phyloP scores from a whole-genome alignment of 306 rosid genomes.

The Acacia crassicarpa region DNA sequence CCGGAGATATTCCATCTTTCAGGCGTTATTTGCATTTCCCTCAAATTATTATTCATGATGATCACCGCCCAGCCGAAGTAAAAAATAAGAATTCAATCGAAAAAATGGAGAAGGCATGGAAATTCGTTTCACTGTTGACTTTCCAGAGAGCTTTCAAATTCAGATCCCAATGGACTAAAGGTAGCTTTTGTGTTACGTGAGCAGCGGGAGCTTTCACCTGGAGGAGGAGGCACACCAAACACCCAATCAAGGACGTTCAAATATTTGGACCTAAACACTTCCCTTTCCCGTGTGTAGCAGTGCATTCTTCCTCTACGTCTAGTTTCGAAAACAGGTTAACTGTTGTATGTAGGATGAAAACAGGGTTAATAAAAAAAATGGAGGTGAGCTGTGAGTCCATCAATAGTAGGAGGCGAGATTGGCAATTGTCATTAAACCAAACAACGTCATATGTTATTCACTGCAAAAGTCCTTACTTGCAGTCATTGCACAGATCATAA shows the following conservation, averaged over 20 bases:
- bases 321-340: too few species aligned
- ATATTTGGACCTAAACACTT: slow-evolving; percentile 60
- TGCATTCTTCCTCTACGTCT: slow-evolving; percentile 36
- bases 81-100: neutral
- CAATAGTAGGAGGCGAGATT: too few species aligned
- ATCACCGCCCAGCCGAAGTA: neutral
- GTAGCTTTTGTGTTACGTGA: slow-evolving; percentile 18
- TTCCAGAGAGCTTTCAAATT: neutral
- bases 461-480: too few species aligned
- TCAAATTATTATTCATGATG: neutral
- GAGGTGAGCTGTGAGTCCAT: too few species aligned
- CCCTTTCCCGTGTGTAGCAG: slow-evolving; percentile 58
- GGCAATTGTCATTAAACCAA: too few species aligned
- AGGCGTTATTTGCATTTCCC: neutral
- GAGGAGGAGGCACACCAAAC: slow-evolving; percentile 61
- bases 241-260: slow-evolving; percentile 64
- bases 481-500: too few species aligned
- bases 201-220: slow-evolving; percentile 58
- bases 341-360: too few species aligned
- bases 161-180: neutral
- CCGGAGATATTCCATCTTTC: too few species aligned
- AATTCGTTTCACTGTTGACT: neutral
- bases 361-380: too few species aligned
- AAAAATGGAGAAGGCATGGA: neutral
- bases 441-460: too few species aligned